Evolutionary conservation across 139 green algal species (phyloP), one percentile per base, ranked within the genome.

Genomic region (Medakamo hakoo): DNA sequence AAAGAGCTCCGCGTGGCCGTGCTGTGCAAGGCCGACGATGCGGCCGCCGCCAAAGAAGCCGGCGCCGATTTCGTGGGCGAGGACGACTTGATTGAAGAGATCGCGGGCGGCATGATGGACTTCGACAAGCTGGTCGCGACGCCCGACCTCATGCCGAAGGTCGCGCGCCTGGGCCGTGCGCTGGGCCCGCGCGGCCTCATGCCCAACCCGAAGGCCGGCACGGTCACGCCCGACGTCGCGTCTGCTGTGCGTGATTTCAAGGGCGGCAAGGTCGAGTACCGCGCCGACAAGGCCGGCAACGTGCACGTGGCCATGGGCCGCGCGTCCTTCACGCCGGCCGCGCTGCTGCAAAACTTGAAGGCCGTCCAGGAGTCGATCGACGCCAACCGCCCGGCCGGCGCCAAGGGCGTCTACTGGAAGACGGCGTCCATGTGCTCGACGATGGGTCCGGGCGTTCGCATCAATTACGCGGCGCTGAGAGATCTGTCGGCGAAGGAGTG

Each of bases 81-180:
- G 4, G 93, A 98, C 58, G 92, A 95, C 58, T 79, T 99, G 58
- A 90, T 99, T 28, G 87, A 95, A 58, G 77, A 89, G 70, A 99
- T 99, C 63, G 77, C 71, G 29, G 85, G 81, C 25, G 93, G 93
- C 56, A 94, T 96, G 76, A 81, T 99, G 77, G 93, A 98, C 61
- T 99, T 99, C 66, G 92, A 99, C 78, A 96, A 97, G 81, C 86
- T 98, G 30, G 84, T 99, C 52, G 91, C 91, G 49, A 98, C 93
- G 0, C 92, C 93, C 20, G 93, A 98, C 71, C 98, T 99, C 93
- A 98, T 99, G 93, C 93, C 93, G 55, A 97, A 98, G 80, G 83
- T 95, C 21, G 93, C 93, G 40, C 96, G 95, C 83, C 87, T 99
- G 29, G 93, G 93, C 60, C 82, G 93, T 27, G 70, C 88, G 62